Evolutionary conservation across 2,329 filamentous ascomycete genomes (phyloP).

Genomic region (Diaporthe sp.): DNA sequence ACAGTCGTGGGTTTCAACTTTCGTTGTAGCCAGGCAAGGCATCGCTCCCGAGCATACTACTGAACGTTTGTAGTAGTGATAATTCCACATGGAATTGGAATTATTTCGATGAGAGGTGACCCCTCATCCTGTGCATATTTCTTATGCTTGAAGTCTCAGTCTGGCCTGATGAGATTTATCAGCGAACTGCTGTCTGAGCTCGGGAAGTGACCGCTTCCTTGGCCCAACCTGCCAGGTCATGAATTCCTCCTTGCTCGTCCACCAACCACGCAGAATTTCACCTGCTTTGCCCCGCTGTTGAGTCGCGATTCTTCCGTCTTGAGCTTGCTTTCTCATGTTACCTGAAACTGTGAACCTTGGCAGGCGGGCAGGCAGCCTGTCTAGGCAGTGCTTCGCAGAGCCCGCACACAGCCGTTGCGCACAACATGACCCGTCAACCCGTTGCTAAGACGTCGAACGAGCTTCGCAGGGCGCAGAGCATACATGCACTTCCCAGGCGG

Average conservation of each 20-base stretch:
- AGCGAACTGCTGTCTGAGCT: slow-evolving; percentile 8
- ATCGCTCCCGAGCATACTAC: background rate
- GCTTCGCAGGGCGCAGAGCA: background rate
- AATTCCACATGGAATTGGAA: background rate
- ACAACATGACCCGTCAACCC: background rate
- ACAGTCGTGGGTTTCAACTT: background rate
- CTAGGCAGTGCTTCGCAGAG: background rate
- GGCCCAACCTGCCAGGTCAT: background rate
- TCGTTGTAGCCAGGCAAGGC: background rate
- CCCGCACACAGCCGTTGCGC: background rate
- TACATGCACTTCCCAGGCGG: background rate
- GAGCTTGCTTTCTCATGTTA: background rate
- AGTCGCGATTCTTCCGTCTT: background rate
- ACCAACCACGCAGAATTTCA: background rate
- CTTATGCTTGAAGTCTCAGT: background rate
- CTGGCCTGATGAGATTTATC: background rate
- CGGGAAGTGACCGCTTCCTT: background rate
- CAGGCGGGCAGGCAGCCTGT: background rate
- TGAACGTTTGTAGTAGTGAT: background rate
- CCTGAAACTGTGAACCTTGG: background rate
- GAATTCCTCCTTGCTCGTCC: background rate
- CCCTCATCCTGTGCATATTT: background rate
- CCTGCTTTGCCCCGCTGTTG: background rate
- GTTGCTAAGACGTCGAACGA: background rate
- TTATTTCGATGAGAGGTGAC: background rate